These are phyloP conservation scores for Leucoagaricus sp. DNA, from an alignment of 1,284 basidiomycete species.

Conservation along the genomic window DNA sequence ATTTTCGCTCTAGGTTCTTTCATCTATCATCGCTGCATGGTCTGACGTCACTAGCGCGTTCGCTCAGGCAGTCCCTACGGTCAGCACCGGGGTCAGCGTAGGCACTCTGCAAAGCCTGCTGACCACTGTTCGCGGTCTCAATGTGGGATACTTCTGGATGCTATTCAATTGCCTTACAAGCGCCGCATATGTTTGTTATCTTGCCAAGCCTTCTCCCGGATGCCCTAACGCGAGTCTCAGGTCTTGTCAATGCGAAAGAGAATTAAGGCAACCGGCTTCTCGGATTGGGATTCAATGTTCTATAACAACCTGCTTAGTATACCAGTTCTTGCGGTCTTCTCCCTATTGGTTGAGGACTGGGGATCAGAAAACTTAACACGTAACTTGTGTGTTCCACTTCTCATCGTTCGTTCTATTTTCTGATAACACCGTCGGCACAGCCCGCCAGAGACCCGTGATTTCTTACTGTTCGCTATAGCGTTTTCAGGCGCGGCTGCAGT, in stretches of 20 bases:
- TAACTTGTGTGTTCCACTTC: constrained; percentile 79
- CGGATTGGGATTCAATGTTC: constrained; percentile 99
- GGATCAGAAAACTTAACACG: constrained; percentile 70
- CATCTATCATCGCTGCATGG: constrained; percentile 96
- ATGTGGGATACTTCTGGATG: constrained; percentile 97
- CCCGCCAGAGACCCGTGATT: constrained; percentile 79
- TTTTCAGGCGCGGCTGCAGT: constrained; percentile 98
- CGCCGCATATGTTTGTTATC: constrained; percentile 82
- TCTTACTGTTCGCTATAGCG: constrained; percentile 86
- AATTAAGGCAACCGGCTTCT: constrained; percentile 98
- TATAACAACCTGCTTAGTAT: constrained; percentile 98
- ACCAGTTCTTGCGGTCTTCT: constrained; percentile 85
- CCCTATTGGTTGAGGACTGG: constrained; percentile 92
- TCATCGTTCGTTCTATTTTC: neutral
- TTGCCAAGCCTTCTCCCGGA: constrained; percentile 1
- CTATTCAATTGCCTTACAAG: constrained; percentile 88
- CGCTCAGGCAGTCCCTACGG: constrained; percentile 43
- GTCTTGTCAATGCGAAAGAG: constrained; percentile 95
- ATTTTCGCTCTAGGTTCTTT: constrained; percentile 66
- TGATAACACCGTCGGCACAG: constrained; percentile 39
- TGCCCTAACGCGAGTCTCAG: constrained; percentile 38
- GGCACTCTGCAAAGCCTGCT: constrained; percentile 44
- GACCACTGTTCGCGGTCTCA: constrained; percentile 58
- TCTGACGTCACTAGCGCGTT: constrained; percentile 73
- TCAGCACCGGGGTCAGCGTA: constrained; percentile 44